Evolutionary conservation across 306 rosid genomes (phyloP), one percentile per base, ranked within the genome.

Genomic region (Prunus kanzakura): DNA sequence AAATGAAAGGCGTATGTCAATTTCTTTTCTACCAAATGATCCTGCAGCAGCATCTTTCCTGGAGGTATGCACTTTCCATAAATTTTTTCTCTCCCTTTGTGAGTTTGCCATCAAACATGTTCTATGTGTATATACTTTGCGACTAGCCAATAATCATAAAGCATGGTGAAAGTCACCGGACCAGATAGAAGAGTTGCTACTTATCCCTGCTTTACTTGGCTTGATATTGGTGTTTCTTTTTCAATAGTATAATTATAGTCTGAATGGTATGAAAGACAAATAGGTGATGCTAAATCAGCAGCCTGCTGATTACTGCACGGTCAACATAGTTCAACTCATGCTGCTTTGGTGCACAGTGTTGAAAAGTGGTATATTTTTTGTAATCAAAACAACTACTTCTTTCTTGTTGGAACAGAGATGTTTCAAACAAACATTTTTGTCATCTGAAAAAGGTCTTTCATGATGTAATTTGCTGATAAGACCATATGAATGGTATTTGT

Each of bases 1-100:
- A 73, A 90, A 89, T 81, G 90, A 77, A 77, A 92, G 74, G 87
- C 97, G 97, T 52, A 77, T 38, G 71, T 83, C 92, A 46, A 73
- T 87, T 74, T 88, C 96, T 71, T 88, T 85, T 85, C 84, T 87
- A 47, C 97, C 97, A 8, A 95, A 84, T 82, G 93, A 90, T 70
- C 82, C 84, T 55, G 93, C 86, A 27, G 89, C 81, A 63, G 38
- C 80, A 54, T 86, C 86, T 54, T 95, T 92, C 83, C 93, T 92
- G 51, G 90, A 92, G 98, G 98, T 92, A 79, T 71, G 86, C 23
- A 3, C 65, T 41, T 57, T 38, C 23, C 66, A 22, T 55, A 25
- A 25, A 11, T 46, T 32, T 63, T 49, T 66, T 67, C 55, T 35
- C 20, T 35, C 62, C 74, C 56, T 60, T 2, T 64, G 51, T n/a